These are phyloP conservation scores for Venturia pyrina DNA, from an alignment of 2,329 filamentous ascomycete species.

Conservation along the genomic window DNA sequence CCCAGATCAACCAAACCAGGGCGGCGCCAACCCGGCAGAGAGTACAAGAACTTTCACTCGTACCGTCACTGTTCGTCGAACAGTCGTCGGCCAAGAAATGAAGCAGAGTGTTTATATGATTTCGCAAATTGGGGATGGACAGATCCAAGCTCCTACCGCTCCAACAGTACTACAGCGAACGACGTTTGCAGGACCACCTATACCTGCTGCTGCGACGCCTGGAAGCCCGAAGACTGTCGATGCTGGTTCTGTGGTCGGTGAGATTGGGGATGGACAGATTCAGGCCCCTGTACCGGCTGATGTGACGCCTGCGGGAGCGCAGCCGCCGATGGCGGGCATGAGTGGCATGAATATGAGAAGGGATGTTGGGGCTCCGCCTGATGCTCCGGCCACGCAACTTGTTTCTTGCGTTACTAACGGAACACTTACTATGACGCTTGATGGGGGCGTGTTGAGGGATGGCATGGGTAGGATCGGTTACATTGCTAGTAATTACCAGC, in stretches of 20 bases:
- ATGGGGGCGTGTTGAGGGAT: conserved; percentile 57
- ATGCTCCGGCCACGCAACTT: not conserved
- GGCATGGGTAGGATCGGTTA: conserved; percentile 59
- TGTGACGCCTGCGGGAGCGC: not conserved
- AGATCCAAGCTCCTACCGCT: conserved; percentile 14
- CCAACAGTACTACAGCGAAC: not conserved
- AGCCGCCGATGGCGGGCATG: not conserved
- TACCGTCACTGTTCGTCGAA: conserved; percentile 1
- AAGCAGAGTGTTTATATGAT: not conserved
- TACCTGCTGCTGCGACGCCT: not conserved
- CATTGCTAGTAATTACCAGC: conserved; percentile 69
- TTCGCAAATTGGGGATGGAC: conserved; percentile 14
- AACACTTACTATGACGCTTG: conserved; percentile 50
- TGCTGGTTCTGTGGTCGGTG: not conserved
- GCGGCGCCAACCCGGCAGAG: not conserved
- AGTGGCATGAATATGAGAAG: not conserved
- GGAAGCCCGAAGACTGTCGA: not conserved
- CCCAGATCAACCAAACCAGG: not conserved
- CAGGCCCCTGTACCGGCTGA: conserved; percentile 7
- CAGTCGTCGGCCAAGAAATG: not conserved
- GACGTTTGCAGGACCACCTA: not conserved
- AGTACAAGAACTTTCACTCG: not conserved
- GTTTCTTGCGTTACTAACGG: not conserved
- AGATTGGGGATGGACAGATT: conserved; percentile 14
- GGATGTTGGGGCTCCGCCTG: not conserved